A percentile compares a stretch with the other conserved stretches of the same genome.
Conservation (phyloP, 2,329 filamentous ascomycete species). For the Botrytis sinoallii region DNA sequence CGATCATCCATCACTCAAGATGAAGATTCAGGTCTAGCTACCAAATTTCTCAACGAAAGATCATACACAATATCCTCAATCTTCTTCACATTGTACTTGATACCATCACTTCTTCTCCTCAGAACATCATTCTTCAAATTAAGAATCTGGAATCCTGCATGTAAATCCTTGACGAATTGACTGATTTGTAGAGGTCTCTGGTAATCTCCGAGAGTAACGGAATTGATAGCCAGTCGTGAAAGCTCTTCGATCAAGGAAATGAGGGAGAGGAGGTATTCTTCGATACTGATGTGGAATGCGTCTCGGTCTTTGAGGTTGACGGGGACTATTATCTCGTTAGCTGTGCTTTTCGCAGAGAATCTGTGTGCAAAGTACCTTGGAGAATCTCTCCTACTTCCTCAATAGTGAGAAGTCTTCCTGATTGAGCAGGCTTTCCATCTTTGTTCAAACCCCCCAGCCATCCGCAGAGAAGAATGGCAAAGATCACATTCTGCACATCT, state of each 20-base stretch:
- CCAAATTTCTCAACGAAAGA: conserved; percentile 78
- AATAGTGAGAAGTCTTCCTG: conserved; percentile 73
- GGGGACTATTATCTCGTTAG: conserved; percentile 57
- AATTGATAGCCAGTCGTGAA: conserved; percentile 85
- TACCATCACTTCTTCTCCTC: conserved; percentile 81
- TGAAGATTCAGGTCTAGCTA: conserved; percentile 45
- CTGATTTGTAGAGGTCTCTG: conserved; percentile 82
- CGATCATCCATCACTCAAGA: neutral
- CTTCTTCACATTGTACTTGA: conserved; percentile 98
- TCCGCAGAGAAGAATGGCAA: conserved; percentile 54
- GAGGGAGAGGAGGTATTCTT: conserved; percentile 90
- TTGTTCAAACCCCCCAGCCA: conserved; percentile 74
- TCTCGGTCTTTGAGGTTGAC: conserved; percentile 88
- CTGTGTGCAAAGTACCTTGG: conserved; percentile 46
- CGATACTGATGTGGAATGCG: conserved; percentile 91
- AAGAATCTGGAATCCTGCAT: conserved; percentile 92
- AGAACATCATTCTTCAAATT: conserved; percentile 96
- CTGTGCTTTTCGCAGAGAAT: neutral
- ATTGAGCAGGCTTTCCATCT: conserved; percentile 51
- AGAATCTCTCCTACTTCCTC: conserved; percentile 81
- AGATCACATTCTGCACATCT: conserved; percentile 75
- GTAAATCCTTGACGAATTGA: conserved; percentile 89
- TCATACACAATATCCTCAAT: conserved; percentile 98
- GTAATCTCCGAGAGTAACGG: conserved; percentile 88
- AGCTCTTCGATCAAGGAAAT: conserved; percentile 89